Evolutionary conservation across 1,139 yeast species (phyloP).

Genomic region (Yamadazyma kanchanaburiensis): DNA sequence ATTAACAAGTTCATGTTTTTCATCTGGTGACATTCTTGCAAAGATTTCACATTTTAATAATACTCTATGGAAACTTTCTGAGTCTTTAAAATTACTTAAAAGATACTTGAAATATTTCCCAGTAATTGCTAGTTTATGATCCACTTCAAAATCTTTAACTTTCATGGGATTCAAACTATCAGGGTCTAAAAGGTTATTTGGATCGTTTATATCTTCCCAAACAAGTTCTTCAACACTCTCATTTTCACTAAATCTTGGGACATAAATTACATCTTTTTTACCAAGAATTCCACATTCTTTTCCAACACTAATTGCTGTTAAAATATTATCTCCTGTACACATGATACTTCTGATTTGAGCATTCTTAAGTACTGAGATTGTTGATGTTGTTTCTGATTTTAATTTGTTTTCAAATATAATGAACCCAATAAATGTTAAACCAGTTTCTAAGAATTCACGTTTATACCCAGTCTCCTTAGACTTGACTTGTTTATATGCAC

Average conservation of each 20-base stretch:
- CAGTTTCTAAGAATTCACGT: conserved; percentile 65
- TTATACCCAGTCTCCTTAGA: conserved; percentile 4
- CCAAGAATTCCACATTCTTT: conserved; percentile 71
- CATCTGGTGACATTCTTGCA: conserved; percentile 99
- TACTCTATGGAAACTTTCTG: conserved; percentile 47
- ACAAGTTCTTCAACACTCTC: conserved; percentile 35
- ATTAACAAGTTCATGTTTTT: conserved; percentile 91
- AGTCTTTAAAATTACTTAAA: conserved; percentile 52
- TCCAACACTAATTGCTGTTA: conserved; percentile 93
- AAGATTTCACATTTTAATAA: conserved; percentile 74
- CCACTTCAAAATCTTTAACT: conserved; percentile 14
- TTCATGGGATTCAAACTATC: conserved; percentile 53
- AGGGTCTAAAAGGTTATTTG: conserved; percentile 54
- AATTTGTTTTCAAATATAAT: conserved; percentile 89
- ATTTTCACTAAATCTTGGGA: conserved; percentile 57
- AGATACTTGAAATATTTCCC: conserved; percentile 87
- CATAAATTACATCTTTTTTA: conserved; percentile 49
- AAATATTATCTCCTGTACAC: conserved; percentile 97
- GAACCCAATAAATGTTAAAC: conserved; percentile 76
- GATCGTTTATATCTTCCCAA: conserved; percentile 68
- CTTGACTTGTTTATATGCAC: conserved; percentile 61
- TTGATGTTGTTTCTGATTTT: conserved; percentile 62
- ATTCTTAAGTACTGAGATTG: conserved; percentile 51
- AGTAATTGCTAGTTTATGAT: conserved; percentile 76
- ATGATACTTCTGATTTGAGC: conserved; percentile 83